Conservation (phyloP, 257 asterid species). For the Nyctanthes arbortristis region DNA sequence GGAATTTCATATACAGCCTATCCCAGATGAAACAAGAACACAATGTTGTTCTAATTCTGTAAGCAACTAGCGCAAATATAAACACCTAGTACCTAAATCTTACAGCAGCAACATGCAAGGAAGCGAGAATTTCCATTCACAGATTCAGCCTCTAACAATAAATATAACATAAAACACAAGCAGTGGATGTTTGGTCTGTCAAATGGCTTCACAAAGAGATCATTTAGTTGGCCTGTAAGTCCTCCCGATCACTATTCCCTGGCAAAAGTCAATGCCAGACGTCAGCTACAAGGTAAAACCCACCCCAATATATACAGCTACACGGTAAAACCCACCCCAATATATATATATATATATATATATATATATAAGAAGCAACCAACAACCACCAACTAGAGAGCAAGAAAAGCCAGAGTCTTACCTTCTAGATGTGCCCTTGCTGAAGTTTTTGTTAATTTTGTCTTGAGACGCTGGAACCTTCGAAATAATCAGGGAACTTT, state of each 20-base stretch:
- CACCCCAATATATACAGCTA: neutral
- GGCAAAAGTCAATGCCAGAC: slow-evolving; percentile 15
- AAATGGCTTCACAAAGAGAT: slow-evolving; percentile 23
- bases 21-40: slow-evolving; percentile 1
- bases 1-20: slow-evolving; percentile 32
- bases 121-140: slow-evolving; percentile 37
- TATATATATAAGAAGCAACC: neutral
- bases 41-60: slow-evolving; percentile 22
- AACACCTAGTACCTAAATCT: slow-evolving; percentile 59
- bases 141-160: slow-evolving; percentile 32
- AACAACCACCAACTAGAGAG: neutral
- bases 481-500: slow-evolving; percentile 69
- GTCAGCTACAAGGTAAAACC: slow-evolving; percentile 5
- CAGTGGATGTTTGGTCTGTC: slow-evolving; percentile 23
- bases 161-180: slow-evolving; percentile 34
- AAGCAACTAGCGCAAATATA: slow-evolving; percentile 56
- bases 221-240: neutral
- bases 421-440: slow-evolving; percentile 56
- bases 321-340: too few species aligned
- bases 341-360: too few species aligned
- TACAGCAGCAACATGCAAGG: slow-evolving; percentile 43
- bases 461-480: slow-evolving; percentile 71
- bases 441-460: slow-evolving; percentile 54
- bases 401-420: slow-evolving; percentile 14
- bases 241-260: slow-evolving; percentile 31